Base-by-base conservation (phyloP, 1,139 yeast species). In the Sugiyamaella paludigena region DNA sequence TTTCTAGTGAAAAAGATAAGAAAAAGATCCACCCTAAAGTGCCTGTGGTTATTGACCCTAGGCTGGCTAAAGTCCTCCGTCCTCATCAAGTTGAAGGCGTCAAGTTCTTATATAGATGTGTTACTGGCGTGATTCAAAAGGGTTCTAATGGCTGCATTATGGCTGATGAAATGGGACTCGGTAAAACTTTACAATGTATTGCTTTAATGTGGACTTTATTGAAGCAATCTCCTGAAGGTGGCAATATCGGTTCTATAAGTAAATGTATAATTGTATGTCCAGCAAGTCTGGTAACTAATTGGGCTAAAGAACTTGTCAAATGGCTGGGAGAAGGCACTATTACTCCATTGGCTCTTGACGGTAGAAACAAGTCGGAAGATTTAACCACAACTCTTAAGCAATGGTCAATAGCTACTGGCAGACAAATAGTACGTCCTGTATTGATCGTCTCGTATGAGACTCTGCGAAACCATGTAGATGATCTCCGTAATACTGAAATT, bases 101-200 rank as follows among this genome's bases (percentile, higher is more conserved):
- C 31, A 80, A 87, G 65, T 92, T 92, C 64, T 71, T 92, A 51
- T 92, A 89, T 63, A 72, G 92, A 51, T 91, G 98, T 67, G 88
- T 95, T 0, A 79, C 97, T 0, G 98, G 99, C 0, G 70, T 91
- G 39, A 77, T 88, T 27, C 95, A 89, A 62, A 80, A 89, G 1
- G 76, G 83, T 37, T 98, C 98, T 0, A 82, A 84, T 63, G 99
- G 99, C 1, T 92, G 98, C 65, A 94, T 92, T 48, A 92, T 92
- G 98, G 99, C 99, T 0, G 99, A 92, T 71, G 99, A 89, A 70
- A 92, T 92, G 98, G 98, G 98, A 2, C 75, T 92, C 40, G 98
- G 98, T 26, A 92, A 92, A 65, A 92, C 99, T 6, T 74, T 92
- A 38, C 99, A 92, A 67, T 94, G 98, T 66, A 77, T 92, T 40